Base-by-base conservation (phyloP, 371 early-diverging fungal genomes). In the Mortierella sp. region DNA sequence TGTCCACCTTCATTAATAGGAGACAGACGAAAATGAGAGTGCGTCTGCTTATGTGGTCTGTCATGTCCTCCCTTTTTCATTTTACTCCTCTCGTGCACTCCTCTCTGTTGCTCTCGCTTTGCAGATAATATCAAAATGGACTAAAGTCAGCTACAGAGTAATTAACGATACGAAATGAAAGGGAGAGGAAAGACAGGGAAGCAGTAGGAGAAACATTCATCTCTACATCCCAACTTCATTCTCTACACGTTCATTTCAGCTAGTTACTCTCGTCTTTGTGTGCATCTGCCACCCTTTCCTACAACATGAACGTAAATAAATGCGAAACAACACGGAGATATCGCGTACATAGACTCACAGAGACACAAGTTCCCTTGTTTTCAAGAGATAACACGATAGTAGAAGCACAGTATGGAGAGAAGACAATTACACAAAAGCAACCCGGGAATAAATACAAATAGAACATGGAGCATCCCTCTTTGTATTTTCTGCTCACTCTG, bases 381-480 rank as follows among this genome's bases (percentile, higher is more conserved):
- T 34, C 19, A 34, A 63, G 63, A 31, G 16, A 60, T 65, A 68
- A 24, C 34, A 42, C 11, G 24, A 68, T 14, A 38, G 6, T 4
- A 24, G 10, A 68, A 21, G 6, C 24, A 3, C 3, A 31, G 14
- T 1, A 13, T 26, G 16, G 19, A 60, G 31, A 16, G 28, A 58
- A 2, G 74, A 74, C 34, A 60, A 26, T 11, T 8, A 57, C n/a
- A n/a, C n/a, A 47, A 60, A 45, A 42, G 24, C 47, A 48, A 21
- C 65, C 45, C 45, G 34, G 70, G 58, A 72, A n/a, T 68, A 16
- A 52, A 70, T 55, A 54, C 42, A 77, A 77, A 71, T 58, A 57
- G 77, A 71, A 70, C 58, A 19, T 76, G 76, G 76, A 68, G 76
- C 31, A 52, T 19, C 63, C 34, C 34, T 9, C n/a, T 21, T 31